Evolutionary conservation across 2,329 filamentous ascomycete genomes (phyloP), one percentile per base, ranked within the genome.

Genomic region (Aspergillus viridinutans): DNA sequence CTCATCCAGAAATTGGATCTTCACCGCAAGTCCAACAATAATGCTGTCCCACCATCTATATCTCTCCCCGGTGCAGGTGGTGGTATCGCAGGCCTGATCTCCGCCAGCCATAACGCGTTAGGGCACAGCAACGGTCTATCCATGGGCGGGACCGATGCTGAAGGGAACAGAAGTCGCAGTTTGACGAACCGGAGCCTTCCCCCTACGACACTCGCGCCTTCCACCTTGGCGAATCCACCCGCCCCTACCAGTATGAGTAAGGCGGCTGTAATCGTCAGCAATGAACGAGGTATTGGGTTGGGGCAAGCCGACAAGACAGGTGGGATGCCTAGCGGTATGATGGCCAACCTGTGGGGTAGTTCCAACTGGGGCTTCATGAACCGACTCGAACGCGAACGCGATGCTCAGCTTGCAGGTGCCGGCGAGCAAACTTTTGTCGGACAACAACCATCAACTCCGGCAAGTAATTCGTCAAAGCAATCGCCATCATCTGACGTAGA

Each of bases 291-390:
- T 1, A 80, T 91, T 56, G 83, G 82, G 3, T 74, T 85, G 20
- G 85, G 86, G n/a, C 75, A 77, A 50, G 78, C 78, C 58, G 83
- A 86, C 64, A 84, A 80, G 49, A 82, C 82, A n/a, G 85, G 88
- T 45, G 84, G 84, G 23, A 85, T 96, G 74, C 90, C 92, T 1
- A 90, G 89, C 51, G 91, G 90, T 14, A 86, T 97, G 59, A 85
- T 96, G 79, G 92, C 92, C 32, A 97, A 97, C 70, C 83, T 95
- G 55, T 97, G 93, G 93, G 93, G 93, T 51, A 95, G 87, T 67
- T 89, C 86, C 56, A 87, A 92, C 49, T 96, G 92, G 90, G 85
- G 85, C 14, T 83, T 84, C 61, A 76, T 89, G 57, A 88, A 88
- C 62, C 80, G 81, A 35, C 71, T 88, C 38, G 83, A 83, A 63